Evolutionary conservation across 1,139 yeast species (phyloP).

Genomic region (Yamadazyma taylorii): DNA sequence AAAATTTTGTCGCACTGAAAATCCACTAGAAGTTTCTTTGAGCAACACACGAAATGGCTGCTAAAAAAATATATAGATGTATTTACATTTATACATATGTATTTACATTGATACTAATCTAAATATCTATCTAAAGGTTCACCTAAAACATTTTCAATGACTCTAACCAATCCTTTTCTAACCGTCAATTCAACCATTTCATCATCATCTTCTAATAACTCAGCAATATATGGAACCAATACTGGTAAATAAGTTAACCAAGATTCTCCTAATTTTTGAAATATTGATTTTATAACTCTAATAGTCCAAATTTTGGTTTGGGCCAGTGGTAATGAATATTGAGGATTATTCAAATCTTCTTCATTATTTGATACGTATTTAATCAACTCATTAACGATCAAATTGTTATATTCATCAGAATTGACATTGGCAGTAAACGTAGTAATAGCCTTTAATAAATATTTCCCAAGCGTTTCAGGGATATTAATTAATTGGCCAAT

Average conservation of each 20-base stretch:
- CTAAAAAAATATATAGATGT: too few relatives aligned
- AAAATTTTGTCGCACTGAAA: conserved; percentile 6
- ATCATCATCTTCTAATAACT: conserved; percentile 90
- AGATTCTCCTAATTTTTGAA: conserved; percentile 90
- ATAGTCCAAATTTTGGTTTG: conserved; percentile 78
- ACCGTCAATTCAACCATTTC: conserved; percentile 92
- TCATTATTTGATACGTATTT: conserved; percentile 37
- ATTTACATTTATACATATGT: too few relatives aligned
- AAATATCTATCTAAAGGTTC: conserved; percentile 92
- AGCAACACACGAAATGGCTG: conserved; percentile 8
- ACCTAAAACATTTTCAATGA: conserved; percentile 87
- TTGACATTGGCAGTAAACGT: conserved; percentile 73
- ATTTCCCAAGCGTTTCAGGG: conserved; percentile 71
- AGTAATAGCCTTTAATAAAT: conserved; percentile 76
- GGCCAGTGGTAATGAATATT: conserved; percentile 13
- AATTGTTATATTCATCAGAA: conserved; percentile 77
- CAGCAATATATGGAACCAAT: conserved; percentile 93
- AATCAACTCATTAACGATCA: conserved; percentile 40
- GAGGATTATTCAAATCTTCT: too few relatives aligned
- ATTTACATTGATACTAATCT: too few relatives aligned
- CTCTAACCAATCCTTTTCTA: conserved; percentile 88
- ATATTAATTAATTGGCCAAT: conserved; percentile 64
- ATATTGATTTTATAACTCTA: conserved; percentile 73
- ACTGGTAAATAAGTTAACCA: conserved; percentile 93
- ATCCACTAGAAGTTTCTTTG: conserved; percentile 15